Percentiles rank a stretch among this genome's conserved stretches.
phyloP scores from a whole-genome alignment of 2,329 filamentous ascomycete genomes.

The Colletotrichum australisinense region DNA sequence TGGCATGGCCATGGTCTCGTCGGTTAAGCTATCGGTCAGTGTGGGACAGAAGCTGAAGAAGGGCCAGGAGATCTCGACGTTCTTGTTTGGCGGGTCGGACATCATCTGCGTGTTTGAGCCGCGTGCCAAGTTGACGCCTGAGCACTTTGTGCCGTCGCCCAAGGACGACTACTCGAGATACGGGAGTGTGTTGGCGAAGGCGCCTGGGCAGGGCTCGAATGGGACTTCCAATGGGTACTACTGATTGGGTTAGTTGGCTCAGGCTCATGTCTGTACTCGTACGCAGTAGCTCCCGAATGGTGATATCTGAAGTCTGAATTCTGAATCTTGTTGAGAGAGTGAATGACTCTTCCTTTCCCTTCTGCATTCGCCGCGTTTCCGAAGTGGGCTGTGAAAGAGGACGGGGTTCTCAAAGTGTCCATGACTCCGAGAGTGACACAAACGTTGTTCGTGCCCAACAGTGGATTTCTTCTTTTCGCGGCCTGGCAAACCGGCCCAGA shows the following conservation, averaged over 20 bases:
- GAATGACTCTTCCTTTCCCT: background rate
- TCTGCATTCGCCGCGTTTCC: background rate
- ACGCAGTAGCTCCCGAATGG: background rate
- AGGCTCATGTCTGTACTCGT: background rate
- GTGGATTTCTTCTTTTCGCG: background rate
- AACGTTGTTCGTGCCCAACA: background rate
- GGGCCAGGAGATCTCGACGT: constrained; percentile 54
- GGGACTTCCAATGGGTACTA: background rate
- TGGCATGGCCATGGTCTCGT: constrained; percentile 57
- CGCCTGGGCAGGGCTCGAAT: constrained; percentile 1
- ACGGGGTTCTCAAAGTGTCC: background rate
- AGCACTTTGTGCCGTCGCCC: constrained; percentile 37
- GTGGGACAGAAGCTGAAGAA: constrained; percentile 45
- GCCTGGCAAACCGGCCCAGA: background rate
- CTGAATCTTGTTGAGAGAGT: background rate
- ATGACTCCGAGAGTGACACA: background rate
- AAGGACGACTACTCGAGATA: constrained; percentile 36
- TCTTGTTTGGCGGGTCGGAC: constrained; percentile 57
- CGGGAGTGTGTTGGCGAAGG: constrained; percentile 36
- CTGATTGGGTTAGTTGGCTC: background rate
- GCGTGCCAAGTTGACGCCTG: constrained; percentile 35
- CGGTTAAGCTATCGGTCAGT: constrained; percentile 46
- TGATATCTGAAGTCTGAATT: background rate
- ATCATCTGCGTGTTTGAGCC: constrained; percentile 52
- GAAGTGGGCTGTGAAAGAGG: background rate